Evolutionary conservation across 352 stramenopile genomes (phyloP), one percentile per base, ranked within the genome.

Genomic region (Phytophthora melonis): DNA sequence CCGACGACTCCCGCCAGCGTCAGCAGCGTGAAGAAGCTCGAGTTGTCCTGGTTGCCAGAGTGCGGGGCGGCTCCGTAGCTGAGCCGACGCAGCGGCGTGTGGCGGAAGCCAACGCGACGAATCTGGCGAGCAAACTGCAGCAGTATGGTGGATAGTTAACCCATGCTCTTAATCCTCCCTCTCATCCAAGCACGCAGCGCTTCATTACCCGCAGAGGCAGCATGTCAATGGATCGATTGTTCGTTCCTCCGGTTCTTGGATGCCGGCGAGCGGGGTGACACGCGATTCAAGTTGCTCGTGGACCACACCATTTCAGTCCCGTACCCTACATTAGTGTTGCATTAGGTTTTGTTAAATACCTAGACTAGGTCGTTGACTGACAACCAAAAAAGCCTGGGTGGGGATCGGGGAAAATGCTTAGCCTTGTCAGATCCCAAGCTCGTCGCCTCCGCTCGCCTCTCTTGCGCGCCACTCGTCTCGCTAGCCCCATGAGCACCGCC

Each of bases 11-110:
- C 78, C 21, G 74, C 80, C 23, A 95, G 79, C 18, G 80, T 84
- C 19, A 96, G 63, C 52, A 96, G 69, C n/a, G 86, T 92, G 66
- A 95, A 89, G 64, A 92, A 90, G 21, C 84, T 91, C 66, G 90
- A 94, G 68, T 93, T 95, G 77, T 95, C 90, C 59, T 84, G 83
- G 32, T 75, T 75, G 30, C 83, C 89, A 3, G 83, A 76, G 19
- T 86, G 84, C 53, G 82, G 83, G 18, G 84, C 87, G n/a, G 88
- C 80, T 11, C 69, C 65, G 58, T 93, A 93, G 74, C 86, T 93
- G 59, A 93, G 83, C 61, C 78, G 85, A 16, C 85, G 84, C 30
- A 80, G 63, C 19, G 82, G 68, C 47, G 73, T 54, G 9, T 75
- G 66, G 25, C 47, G 19, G 34, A 49, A 85, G 67, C 75, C 85